Conservation (phyloP, 2,329 filamentous ascomycete genomes). For the Stachybotrys chartarum region DNA sequence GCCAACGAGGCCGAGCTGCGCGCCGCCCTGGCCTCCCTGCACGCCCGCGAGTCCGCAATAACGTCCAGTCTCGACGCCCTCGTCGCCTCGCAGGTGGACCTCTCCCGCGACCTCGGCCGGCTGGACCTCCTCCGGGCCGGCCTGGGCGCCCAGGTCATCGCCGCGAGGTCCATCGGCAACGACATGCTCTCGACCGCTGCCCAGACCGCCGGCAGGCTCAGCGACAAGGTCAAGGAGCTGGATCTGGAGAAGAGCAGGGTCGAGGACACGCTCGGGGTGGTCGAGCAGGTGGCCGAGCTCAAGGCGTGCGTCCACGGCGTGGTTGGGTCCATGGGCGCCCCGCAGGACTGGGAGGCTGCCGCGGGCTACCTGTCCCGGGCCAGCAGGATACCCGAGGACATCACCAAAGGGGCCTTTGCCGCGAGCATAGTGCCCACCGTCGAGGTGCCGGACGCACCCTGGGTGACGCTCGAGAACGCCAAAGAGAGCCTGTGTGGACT, state of each 20-base stretch:
- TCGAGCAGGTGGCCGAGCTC: conserved; percentile 93
- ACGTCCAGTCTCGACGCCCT: conserved; percentile 69
- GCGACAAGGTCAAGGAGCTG: conserved; percentile 76
- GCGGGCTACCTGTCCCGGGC: conserved; percentile 84
- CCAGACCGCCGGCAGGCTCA: conserved; percentile 77
- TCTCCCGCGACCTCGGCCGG: conserved; percentile 78
- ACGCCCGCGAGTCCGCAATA: conserved; percentile 67
- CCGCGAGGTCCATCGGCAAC: conserved; percentile 76
- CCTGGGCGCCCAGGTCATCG: conserved; percentile 78
- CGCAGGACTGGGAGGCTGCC: conserved; percentile 97
- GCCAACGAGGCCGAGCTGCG: conserved; percentile 73
- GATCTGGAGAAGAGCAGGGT: conserved; percentile 90
- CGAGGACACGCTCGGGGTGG: conserved; percentile 81
- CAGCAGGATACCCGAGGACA: conserved; percentile 69
- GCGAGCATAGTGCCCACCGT: conserved; percentile 90
- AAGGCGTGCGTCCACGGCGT: conserved; percentile 95
- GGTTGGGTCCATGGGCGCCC: conserved; percentile 91
- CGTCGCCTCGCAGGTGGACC: conserved; percentile 74
- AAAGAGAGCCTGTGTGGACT: conserved; percentile 84
- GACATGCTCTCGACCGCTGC: conserved; percentile 85
- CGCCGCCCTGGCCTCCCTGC: conserved; percentile 66
- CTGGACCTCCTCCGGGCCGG: conserved; percentile 86
- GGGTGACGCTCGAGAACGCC: conserved; percentile 77
- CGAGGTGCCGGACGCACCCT: conserved; percentile 88
- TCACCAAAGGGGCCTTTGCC: conserved; percentile 79